Conservation (phyloP, 495 filamentous ascomycete species). For the Penicillium lividum region DNA sequence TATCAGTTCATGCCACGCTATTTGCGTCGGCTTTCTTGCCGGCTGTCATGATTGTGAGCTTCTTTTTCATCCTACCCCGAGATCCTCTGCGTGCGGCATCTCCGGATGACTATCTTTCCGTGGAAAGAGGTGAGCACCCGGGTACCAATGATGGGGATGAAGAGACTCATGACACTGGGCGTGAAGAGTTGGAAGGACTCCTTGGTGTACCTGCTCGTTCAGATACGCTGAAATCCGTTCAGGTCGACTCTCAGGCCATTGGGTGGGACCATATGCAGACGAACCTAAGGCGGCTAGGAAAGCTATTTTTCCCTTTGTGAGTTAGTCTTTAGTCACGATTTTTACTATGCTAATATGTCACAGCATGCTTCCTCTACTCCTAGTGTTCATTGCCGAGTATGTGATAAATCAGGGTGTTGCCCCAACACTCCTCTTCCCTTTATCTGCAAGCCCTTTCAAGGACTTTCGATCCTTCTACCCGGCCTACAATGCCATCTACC, state of each 20-base stretch:
- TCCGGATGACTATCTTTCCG: conserved; percentile 31
- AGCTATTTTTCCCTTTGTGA: conserved; percentile 69
- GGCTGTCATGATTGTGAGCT: conserved; percentile 77
- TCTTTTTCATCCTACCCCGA: conserved; percentile 75
- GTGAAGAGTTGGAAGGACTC: conserved; percentile 39
- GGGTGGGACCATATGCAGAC: conserved; percentile 41
- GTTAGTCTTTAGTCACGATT: conserved; percentile 17
- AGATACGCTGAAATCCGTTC: conserved; percentile 25
- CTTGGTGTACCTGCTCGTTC: conserved; percentile 34
- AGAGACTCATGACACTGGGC: conserved; percentile 11
- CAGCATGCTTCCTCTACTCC: conserved; percentile 85
- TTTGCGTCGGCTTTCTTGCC: conserved; percentile 77
- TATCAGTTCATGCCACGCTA: conserved; percentile 70
- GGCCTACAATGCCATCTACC: conserved; percentile 90
- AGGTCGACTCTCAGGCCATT: conserved; percentile 3
- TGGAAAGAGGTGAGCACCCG: conserved; percentile 44
- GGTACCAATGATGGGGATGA: conserved; percentile 40
- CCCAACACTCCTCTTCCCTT: conserved; percentile 85
- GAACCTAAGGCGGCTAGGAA: conserved; percentile 53
- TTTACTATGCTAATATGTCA: conserved; percentile 1
- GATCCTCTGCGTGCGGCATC: conserved; percentile 49
- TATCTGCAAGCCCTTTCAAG: conserved; percentile 70
- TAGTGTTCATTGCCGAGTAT: conserved; percentile 95
- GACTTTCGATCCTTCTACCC: conserved; percentile 89
- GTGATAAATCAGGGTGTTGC: conserved; percentile 93